Evolutionary conservation across 2,329 filamentous ascomycete species (phyloP), one percentile per base, ranked within the genome.

Genomic region (Aspergillus sp.): DNA sequence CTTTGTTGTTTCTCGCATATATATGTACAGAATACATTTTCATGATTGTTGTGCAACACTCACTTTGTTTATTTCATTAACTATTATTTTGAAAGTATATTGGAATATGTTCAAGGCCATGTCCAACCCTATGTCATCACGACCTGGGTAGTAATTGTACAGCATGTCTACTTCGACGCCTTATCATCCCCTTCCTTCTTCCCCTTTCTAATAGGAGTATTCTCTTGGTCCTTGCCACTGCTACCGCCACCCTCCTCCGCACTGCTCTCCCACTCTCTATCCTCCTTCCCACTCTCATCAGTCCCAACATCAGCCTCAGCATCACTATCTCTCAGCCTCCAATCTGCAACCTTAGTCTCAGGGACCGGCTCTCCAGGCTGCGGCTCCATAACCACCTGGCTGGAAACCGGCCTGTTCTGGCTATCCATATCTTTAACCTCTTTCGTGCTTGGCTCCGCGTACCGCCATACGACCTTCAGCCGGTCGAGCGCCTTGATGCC

Each of bases 401-500:
- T 37, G 5, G 50, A 33, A 25, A 39, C 37, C 8, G 44, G 27
- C 15, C 44, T 31, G 8, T 6, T 12, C 17, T 48, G 23, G 4
- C 23, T 23, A 19, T 49, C 21, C 11, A 23, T 21, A 23, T 48
- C 44, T 23, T 37, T 19, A 37, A 27, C 45, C 15, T 35, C 45
- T 12, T 19, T 17, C 4, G 45, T 52, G 6, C 65, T 60, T 7
- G 66, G 59, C 2, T 69, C 19, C 15, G 65, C 45, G 60, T 79
- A 80, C 61, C 87, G 86, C 95, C 95, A 99, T 0, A 96, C 88
- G 0, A 98, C 90, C 11, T 90, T 87, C 23, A 98, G 79, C 41
- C 85, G 84, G 70, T 99, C 93, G 8, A 96, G 86, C 0, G 90
- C 91, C 44, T 88, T 82, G 0, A 89, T 89, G 0, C 95, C 95